Percentiles rank a stretch among this genome's conserved stretches.
phyloP scores from a whole-genome alignment of 2,329 filamentous ascomycete species.

The Colletotrichum spinosum region DNA sequence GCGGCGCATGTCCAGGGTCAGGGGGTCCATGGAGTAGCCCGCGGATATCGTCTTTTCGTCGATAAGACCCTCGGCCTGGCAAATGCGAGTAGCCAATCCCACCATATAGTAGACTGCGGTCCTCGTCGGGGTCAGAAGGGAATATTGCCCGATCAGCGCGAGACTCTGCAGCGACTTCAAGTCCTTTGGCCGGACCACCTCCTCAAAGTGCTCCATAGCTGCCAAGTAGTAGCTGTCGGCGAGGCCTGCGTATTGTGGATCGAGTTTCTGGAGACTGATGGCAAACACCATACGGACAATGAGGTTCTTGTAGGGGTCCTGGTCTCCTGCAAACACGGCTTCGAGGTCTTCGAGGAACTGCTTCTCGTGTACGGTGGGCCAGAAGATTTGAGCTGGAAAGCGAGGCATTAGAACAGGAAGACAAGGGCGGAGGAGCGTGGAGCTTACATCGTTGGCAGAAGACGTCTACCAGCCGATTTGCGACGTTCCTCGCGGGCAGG shows the following conservation, averaged over 20 bases:
- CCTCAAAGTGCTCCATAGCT: conserved; percentile 86
- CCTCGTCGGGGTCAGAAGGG: conserved; percentile 88
- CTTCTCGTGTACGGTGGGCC: conserved; percentile 87
- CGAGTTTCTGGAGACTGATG: conserved; percentile 93
- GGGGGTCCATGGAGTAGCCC: conserved; percentile 72
- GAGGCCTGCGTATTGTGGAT: conserved; percentile 88
- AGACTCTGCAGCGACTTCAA: conserved; percentile 91
- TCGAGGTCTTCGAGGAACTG: conserved; percentile 81
- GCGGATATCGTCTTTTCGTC: conserved; percentile 88
- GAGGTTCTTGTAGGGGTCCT: conserved; percentile 87
- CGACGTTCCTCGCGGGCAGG: conserved; percentile 79
- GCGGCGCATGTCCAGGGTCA: conserved; percentile 90
- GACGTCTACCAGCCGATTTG: conserved; percentile 83
- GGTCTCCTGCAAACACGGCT: conserved; percentile 81
- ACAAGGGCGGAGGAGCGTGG: conserved; percentile 16
- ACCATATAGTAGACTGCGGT: conserved; percentile 95
- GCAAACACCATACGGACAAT: conserved; percentile 91
- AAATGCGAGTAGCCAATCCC: conserved; percentile 86
- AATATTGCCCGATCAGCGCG: conserved; percentile 89
- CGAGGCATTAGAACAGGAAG: conserved; percentile 35
- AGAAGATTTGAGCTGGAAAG: conserved; percentile 82
- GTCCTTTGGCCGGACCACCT: conserved; percentile 88
- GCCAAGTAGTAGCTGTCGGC: conserved; percentile 96
- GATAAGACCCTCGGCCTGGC: conserved; percentile 87
- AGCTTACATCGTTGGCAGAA: conserved; percentile 84